Percentiles rank a stretch among this genome's conserved stretches.
These are phyloP conservation scores for Phylloporus scabripes DNA, from an alignment of 768 basidiomycete species.

Conservation along the genomic window DNA sequence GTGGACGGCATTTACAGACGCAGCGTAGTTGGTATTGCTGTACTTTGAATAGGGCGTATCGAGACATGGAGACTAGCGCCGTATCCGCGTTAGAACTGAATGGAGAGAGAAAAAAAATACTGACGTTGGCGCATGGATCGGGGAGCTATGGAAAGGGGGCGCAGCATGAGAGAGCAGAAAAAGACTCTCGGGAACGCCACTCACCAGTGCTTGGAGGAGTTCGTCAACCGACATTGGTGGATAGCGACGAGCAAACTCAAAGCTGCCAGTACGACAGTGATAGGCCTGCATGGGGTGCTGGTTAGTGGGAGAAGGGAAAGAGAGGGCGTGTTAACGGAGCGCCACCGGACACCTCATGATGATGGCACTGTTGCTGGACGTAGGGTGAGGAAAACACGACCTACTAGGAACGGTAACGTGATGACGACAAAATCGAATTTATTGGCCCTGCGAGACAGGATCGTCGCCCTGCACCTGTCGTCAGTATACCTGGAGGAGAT, in stretches of 20 bases:
- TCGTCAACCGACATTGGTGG: constrained; percentile 12
- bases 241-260: constrained; percentile 3
- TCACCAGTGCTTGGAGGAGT: constrained; percentile 8
- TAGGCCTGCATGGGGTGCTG: constrained; percentile 7
- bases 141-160: constrained; percentile 10
- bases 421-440: background rate
- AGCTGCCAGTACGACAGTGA: background rate
- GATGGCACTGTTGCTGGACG: background rate
- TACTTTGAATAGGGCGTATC: constrained; percentile 17
- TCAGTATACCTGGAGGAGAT: too few species aligned
- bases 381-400: constrained; percentile 3
- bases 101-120: background rate
- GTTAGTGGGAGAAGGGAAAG: background rate
- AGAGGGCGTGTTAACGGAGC: background rate
- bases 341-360: constrained; percentile 1
- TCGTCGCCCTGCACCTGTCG: background rate
- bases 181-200: background rate
- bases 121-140: constrained; percentile 9
- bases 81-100: background rate
- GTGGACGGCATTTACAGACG: constrained; percentile 8
- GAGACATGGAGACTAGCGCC: constrained; percentile 9
- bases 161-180: background rate
- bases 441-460: background rate
- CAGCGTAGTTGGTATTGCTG: constrained; percentile 12
- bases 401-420: background rate